Conservation (phyloP, 2,329 filamentous ascomycete species). For the Penicillium sp. region DNA sequence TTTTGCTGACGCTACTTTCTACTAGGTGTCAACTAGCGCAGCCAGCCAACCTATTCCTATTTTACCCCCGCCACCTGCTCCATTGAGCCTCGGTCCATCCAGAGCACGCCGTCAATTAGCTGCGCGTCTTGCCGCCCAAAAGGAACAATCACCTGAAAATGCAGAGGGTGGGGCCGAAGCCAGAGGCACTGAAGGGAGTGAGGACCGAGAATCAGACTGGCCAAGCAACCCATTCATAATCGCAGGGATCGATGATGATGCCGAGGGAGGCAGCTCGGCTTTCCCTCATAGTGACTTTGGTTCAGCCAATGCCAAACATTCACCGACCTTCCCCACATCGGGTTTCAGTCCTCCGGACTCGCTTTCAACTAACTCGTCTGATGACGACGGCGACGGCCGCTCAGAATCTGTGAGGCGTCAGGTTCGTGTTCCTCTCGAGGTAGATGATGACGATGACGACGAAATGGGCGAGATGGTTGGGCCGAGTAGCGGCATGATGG, state of each 20-base stretch:
- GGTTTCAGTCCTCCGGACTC: slow-evolving; percentile 42
- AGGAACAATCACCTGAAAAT: slow-evolving; percentile 58
- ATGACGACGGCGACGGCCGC: slow-evolving; percentile 41
- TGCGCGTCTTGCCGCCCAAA: slow-evolving; percentile 75
- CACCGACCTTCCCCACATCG: slow-evolving; percentile 39
- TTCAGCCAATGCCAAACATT: slow-evolving; percentile 27
- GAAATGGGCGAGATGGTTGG: slow-evolving; percentile 52
- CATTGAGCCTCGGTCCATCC: slow-evolving; percentile 81
- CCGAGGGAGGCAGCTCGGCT: slow-evolving; percentile 28
- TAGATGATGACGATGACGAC: slow-evolving; percentile 55
- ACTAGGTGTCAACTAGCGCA: slow-evolving; percentile 30
- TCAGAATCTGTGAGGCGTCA: slow-evolving; percentile 41
- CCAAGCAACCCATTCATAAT: slow-evolving; percentile 41
- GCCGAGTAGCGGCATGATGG: slow-evolving; percentile 47
- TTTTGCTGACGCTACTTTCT: slow-evolving; percentile 15
- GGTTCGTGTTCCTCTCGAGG: slow-evolving; percentile 56
- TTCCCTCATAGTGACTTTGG: slow-evolving; percentile 36
- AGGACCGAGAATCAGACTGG: slow-evolving; percentile 33
- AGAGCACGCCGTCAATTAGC: slow-evolving; percentile 86
- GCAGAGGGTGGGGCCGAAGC: slow-evolving; percentile 32
- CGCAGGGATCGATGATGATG: slow-evolving; percentile 38
- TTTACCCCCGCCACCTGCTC: slow-evolving; percentile 63
- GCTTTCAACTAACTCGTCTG: slow-evolving; percentile 44
- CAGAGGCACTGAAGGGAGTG: slow-evolving; percentile 22
- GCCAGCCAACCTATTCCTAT: slow-evolving; percentile 47